A percentile compares a stretch with the other conserved stretches of the same genome.
Evolutionary conservation across 2,329 filamentous ascomycete species (phyloP).

Genomic region (Nannizziopsis barbatae): DNA sequence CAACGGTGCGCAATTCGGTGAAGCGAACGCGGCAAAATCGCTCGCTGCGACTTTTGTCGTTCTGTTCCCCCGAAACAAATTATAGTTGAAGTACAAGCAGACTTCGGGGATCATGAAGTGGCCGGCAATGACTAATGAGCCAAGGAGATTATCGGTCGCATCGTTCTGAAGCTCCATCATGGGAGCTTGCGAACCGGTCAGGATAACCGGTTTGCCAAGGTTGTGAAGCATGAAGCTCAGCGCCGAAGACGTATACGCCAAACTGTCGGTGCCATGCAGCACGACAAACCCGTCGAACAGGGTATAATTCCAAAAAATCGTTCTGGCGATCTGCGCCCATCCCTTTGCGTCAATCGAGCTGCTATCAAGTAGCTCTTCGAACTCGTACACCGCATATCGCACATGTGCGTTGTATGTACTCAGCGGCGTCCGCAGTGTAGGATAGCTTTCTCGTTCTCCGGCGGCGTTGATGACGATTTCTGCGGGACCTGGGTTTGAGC

Average conservation of each 20-base stretch:
- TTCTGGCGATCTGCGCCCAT: slow-evolving; percentile 71
- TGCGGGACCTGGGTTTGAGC: slow-evolving; percentile 46
- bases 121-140: slow-evolving; percentile 77
- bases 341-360: slow-evolving; percentile 78
- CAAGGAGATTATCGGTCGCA: slow-evolving; percentile 79
- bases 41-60: slow-evolving; percentile 80
- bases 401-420: slow-evolving; percentile 72
- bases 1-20: slow-evolving; percentile 73
- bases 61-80: slow-evolving; percentile 76
- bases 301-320: slow-evolving; percentile 75
- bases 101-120: slow-evolving; percentile 91
- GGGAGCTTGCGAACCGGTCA: slow-evolving; percentile 72
- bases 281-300: slow-evolving; percentile 86
- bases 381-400: slow-evolving; percentile 74
- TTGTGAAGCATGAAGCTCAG: slow-evolving; percentile 89
- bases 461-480: slow-evolving; percentile 45
- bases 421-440: slow-evolving; percentile 65
- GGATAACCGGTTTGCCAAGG: slow-evolving; percentile 78
- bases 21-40: slow-evolving; percentile 76
- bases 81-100: slow-evolving; percentile 87
- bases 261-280: slow-evolving; percentile 79
- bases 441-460: slow-evolving; percentile 43
- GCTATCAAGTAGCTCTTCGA: slow-evolving; percentile 73
- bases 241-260: slow-evolving; percentile 80
- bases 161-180: slow-evolving; percentile 88